Conservation (phyloP, 169 alveolate genomes). For the Cryptosporidium tyzzeri region DNA sequence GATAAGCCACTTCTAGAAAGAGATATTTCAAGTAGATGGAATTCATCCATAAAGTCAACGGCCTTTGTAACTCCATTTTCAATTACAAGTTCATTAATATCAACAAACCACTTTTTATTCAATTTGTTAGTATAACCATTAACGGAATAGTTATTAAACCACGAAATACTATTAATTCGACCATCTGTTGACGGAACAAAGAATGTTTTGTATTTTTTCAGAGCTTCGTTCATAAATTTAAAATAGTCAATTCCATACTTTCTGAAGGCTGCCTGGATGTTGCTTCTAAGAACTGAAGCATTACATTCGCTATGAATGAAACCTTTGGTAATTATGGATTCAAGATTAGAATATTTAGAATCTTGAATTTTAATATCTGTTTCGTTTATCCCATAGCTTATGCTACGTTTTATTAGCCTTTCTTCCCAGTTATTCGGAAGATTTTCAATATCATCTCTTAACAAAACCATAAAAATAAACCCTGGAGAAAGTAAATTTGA, state of each 20-base stretch:
- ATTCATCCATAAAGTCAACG: slow-evolving; percentile 18
- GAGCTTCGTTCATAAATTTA: neutral
- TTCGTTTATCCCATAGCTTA: slow-evolving; percentile 9
- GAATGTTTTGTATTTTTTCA: neutral
- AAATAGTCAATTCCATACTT: slow-evolving; percentile 4
- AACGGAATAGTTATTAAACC: neutral
- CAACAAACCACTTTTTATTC: slow-evolving; percentile 9
- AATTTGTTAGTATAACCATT: neutral
- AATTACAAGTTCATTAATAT: slow-evolving; percentile 3
- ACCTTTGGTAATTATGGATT: neutral
- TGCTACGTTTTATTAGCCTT: neutral
- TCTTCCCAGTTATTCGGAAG: slow-evolving; percentile 12
- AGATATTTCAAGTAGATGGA: slow-evolving; percentile 10
- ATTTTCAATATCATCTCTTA: neutral
- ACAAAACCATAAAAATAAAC: neutral
- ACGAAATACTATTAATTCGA: neutral
- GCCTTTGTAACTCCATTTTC: neutral
- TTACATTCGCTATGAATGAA: neutral
- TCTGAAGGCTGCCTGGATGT: neutral
- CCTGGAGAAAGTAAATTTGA: slow-evolving; percentile 34
- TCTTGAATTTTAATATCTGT: slow-evolving; percentile 2
- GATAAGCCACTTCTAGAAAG: slow-evolving; percentile 17
- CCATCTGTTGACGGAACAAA: neutral
- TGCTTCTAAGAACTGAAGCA: neutral
- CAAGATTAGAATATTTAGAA: neutral